phyloP scores from a whole-genome alignment of 2,329 filamentous ascomycete genomes.

The Fonsecaea pugnacius region DNA sequence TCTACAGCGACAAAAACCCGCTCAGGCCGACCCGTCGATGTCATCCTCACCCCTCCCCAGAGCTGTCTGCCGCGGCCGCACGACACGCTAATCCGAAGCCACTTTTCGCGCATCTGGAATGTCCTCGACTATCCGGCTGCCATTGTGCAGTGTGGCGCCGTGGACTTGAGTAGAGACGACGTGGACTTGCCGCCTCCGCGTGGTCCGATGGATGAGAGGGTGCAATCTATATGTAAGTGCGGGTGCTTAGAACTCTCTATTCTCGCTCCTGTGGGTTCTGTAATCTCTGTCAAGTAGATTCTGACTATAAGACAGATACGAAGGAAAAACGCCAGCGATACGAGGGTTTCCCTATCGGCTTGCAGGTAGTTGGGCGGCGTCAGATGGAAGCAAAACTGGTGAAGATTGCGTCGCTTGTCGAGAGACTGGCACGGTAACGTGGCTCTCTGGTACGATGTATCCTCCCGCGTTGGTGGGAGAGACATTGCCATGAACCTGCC shows the following conservation, averaged over 20 bases:
- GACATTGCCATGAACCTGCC: too few relatives aligned
- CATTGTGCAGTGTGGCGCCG: background rate
- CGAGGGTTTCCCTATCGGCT: background rate
- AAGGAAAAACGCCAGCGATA: background rate
- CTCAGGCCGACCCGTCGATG: constrained; percentile 67
- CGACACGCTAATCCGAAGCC: constrained; percentile 1
- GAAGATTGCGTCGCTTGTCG: background rate
- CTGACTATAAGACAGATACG: background rate
- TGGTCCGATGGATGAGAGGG: background rate
- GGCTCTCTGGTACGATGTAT: too few relatives aligned
- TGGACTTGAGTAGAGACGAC: background rate
- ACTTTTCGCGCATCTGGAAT: constrained; percentile 55
- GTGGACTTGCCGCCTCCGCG: background rate
- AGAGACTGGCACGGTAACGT: background rate
- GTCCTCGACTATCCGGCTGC: constrained; percentile 59
- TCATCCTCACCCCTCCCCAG: constrained; percentile 59
- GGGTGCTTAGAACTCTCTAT: background rate
- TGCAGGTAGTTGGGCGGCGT: background rate
- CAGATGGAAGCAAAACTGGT: background rate
- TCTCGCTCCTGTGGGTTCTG: background rate
- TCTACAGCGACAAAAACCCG: constrained; percentile 66
- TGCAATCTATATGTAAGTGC: background rate
- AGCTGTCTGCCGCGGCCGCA: constrained; percentile 1
- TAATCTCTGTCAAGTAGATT: background rate
- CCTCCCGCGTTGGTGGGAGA: too few relatives aligned